Percentiles rank a stretch among this genome's conserved stretches.
Evolutionary conservation across 1,284 basidiomycete genomes (phyloP).

Genomic region (Naganishia albida): DNA sequence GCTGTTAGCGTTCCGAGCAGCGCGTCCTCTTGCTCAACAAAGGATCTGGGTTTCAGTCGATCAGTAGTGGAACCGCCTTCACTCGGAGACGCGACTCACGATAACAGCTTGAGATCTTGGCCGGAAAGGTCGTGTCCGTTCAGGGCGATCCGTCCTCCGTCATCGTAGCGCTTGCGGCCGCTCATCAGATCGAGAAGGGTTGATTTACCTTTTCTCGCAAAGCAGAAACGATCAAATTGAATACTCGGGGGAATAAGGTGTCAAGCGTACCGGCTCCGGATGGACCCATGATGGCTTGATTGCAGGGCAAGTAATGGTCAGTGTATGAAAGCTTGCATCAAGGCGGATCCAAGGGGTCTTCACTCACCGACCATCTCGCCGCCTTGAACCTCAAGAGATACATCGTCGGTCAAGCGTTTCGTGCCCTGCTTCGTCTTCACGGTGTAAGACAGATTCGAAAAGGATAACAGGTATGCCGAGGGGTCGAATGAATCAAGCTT

Average conservation of each 20-base stretch:
- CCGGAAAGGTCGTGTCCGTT: slow-evolving; percentile 27
- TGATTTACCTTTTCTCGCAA: slow-evolving; percentile 49
- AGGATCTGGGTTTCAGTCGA: slow-evolving; percentile 37
- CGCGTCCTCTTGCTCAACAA: slow-evolving; percentile 55
- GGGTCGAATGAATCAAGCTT: too few relatives aligned
- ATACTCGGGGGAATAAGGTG: neutral
- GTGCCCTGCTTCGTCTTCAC: too few relatives aligned
- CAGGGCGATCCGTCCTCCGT: slow-evolving; percentile 34
- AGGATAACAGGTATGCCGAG: too few relatives aligned
- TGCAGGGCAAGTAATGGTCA: too few relatives aligned
- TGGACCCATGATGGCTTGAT: slow-evolving; percentile 48
- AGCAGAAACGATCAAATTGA: too few relatives aligned
- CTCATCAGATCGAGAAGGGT: slow-evolving; percentile 53
- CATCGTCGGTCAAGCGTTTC: too few relatives aligned
- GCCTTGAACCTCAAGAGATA: too few relatives aligned
- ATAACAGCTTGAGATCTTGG: neutral
- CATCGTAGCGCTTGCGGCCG: slow-evolving; percentile 38
- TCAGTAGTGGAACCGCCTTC: neutral
- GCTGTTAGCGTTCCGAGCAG: slow-evolving; percentile 54
- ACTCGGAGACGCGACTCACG: neutral
- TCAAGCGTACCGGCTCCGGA: slow-evolving; percentile 39
- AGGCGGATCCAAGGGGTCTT: too few relatives aligned
- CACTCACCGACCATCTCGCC: too few relatives aligned
- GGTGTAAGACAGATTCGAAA: too few relatives aligned
- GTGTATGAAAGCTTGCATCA: too few relatives aligned